Evolutionary conservation across 768 basidiomycete genomes (phyloP).

Genomic region (Phlebiopsis gigantea): DNA sequence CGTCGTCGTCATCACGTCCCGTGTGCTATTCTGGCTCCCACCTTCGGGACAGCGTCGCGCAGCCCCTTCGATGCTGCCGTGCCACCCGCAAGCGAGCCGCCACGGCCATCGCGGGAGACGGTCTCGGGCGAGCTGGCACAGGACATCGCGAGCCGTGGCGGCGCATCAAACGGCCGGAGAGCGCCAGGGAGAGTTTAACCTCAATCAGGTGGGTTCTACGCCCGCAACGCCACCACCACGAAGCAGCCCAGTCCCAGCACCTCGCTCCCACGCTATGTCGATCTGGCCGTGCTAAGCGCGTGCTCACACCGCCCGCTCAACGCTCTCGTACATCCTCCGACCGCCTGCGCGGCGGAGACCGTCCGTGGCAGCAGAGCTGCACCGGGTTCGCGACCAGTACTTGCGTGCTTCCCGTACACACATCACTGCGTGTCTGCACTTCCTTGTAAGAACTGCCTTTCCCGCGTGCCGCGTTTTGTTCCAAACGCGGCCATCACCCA

Average conservation of each 20-base stretch:
- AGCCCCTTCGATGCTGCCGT: not conserved
- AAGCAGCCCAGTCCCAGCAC: conserved; percentile 4
- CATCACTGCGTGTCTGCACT: not conserved
- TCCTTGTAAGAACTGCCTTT: not conserved
- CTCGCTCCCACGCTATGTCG: not conserved
- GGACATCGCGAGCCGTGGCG: not conserved
- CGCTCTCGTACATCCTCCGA: not conserved
- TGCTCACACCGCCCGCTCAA: not conserved
- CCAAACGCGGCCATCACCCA: not conserved
- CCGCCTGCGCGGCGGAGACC: not conserved
- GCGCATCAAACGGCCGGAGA: not conserved
- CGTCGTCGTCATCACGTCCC: conserved; percentile 6
- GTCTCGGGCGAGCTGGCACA: not conserved
- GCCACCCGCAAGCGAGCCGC: no score
- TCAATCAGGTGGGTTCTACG: not conserved
- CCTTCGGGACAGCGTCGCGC: not conserved
- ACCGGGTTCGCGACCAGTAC: no score
- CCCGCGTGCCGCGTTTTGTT: not conserved
- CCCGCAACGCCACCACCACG: conserved; percentile 7
- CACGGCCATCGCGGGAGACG: no score
- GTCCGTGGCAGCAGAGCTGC: no score
- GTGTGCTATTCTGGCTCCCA: not conserved
- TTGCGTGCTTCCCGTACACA: not conserved
- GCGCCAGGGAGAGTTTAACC: conserved; percentile 1
- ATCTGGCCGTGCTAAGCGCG: no score